phyloP scores from a whole-genome alignment of 177 flowering plant genomes.

The Tripterygium wilfordii region DNA sequence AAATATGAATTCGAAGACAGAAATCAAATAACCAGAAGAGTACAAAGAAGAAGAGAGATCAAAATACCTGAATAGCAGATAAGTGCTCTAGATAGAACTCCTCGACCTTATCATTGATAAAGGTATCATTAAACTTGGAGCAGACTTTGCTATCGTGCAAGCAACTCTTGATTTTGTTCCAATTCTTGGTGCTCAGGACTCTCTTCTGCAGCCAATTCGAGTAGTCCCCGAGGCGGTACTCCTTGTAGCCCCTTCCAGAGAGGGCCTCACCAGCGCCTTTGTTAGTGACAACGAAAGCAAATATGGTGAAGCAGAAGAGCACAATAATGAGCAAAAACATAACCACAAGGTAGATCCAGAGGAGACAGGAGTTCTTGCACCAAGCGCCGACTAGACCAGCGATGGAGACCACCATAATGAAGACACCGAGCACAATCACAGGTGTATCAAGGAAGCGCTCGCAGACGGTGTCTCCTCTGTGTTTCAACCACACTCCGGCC shows the following conservation, averaged over 20 bases:
- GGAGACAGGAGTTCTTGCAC: conserved; percentile 50
- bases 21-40: neutral
- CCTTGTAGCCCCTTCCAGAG: conserved; percentile 51
- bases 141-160: conserved; percentile 51
- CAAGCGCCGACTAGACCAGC: conserved; percentile 66
- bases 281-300: conserved; percentile 65
- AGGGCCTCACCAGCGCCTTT: conserved; percentile 39
- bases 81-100: conserved; percentile 32
- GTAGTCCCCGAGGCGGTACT: conserved; percentile 64
- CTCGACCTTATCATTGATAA: neutral
- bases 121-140: neutral
- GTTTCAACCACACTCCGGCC: conserved; percentile 50
- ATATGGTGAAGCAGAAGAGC: conserved; percentile 54
- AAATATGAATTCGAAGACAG: neutral
- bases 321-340: conserved; percentile 61
- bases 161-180: conserved; percentile 59
- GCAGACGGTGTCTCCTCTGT: conserved; percentile 38
- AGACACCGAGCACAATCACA: conserved; percentile 47
- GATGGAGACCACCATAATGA: conserved; percentile 52
- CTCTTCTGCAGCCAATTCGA: conserved; percentile 73
- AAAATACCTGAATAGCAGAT: conserved; percentile 53
- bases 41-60: neutral
- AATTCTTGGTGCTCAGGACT: conserved; percentile 35
- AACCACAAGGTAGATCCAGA: conserved; percentile 66
- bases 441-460: conserved; percentile 53